Conservation (phyloP, 352 stramenopile species). For the Plasmopara viticola region DNA sequence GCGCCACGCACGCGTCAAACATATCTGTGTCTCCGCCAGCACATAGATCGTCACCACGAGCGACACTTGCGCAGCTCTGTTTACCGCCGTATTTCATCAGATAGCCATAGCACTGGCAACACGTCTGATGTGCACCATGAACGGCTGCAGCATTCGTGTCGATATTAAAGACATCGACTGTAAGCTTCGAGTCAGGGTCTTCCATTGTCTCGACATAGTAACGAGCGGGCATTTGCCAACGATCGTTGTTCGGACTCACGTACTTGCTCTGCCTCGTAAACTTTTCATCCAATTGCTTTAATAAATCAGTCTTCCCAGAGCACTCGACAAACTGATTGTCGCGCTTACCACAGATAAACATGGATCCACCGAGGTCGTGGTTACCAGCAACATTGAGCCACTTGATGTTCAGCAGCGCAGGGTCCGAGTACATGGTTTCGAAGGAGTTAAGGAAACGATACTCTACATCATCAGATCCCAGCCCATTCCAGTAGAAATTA, state of each 20-base stretch:
- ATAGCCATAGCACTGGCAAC: constrained; percentile 76
- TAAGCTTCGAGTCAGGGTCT: constrained; percentile 25
- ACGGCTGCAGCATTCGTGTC: constrained; percentile 53
- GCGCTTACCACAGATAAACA: constrained; percentile 63
- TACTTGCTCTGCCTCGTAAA: constrained; percentile 55
- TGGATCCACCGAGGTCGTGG: constrained; percentile 65
- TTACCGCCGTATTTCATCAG: constrained; percentile 34
- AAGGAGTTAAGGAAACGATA: constrained; percentile 67
- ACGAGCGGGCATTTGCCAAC: constrained; percentile 56
- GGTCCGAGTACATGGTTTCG: constrained; percentile 55
- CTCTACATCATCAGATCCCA: constrained; percentile 47
- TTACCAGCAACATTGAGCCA: constrained; percentile 72
- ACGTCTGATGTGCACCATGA: constrained; percentile 59
- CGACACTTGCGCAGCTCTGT: constrained; percentile 37
- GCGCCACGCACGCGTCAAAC: constrained; percentile 53
- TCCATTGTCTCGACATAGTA: constrained; percentile 57
- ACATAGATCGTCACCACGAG: constrained; percentile 43
- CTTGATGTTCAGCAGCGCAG: constrained; percentile 41
- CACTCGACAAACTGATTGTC: constrained; percentile 64
- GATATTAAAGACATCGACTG: constrained; percentile 68
- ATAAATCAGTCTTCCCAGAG: constrained; percentile 42
- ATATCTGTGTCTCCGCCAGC: constrained; percentile 44
- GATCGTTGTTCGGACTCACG: constrained; percentile 56
- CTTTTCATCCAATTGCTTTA: constrained; percentile 61
- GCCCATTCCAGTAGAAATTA: too few species aligned